Conservation (phyloP, 495 filamentous ascomycete species). For the Penicillium coprophilum region DNA sequence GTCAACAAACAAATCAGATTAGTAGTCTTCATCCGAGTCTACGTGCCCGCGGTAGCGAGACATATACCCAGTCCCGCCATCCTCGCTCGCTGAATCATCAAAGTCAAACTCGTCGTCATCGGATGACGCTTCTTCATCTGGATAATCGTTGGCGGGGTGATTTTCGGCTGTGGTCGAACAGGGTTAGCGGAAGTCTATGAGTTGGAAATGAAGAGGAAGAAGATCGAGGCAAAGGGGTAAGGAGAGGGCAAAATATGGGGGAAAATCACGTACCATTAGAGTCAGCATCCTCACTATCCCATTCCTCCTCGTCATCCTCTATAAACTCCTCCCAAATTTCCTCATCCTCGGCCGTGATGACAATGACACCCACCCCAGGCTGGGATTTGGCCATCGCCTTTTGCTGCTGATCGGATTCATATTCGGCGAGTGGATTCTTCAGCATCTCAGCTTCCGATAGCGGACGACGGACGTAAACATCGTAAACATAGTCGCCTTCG, state of each 20-base stretch:
- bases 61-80: slow-evolving; percentile 28
- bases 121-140: slow-evolving; percentile 61
- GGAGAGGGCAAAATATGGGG: neutral
- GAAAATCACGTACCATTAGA: slow-evolving; percentile 51
- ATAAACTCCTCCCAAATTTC: slow-evolving; percentile 56
- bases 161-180: slow-evolving; percentile 54
- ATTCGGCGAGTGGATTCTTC: slow-evolving; percentile 34
- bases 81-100: slow-evolving; percentile 50
- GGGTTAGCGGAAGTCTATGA: neutral
- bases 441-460: slow-evolving; percentile 32
- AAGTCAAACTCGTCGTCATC: slow-evolving; percentile 56
- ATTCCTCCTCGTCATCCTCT: slow-evolving; percentile 56
- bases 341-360: slow-evolving; percentile 60
- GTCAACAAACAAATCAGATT: neutral
- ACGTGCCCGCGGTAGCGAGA: slow-evolving; percentile 25
- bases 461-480: slow-evolving; percentile 57
- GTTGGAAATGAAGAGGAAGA: neutral
- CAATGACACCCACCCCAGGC: slow-evolving; percentile 54
- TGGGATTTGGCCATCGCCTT: slow-evolving; percentile 33
- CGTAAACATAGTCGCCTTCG: slow-evolving; percentile 62
- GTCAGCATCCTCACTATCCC: slow-evolving; percentile 61
- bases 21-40: slow-evolving; percentile 38
- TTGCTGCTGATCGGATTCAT: slow-evolving; percentile 33
- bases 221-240: neutral
- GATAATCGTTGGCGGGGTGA: slow-evolving; percentile 66